Evolutionary conservation across 176 grass and related monocot genomes (phyloP), one percentile per base, ranked within the genome.

Genomic region (Triticum turgidum): DNA sequence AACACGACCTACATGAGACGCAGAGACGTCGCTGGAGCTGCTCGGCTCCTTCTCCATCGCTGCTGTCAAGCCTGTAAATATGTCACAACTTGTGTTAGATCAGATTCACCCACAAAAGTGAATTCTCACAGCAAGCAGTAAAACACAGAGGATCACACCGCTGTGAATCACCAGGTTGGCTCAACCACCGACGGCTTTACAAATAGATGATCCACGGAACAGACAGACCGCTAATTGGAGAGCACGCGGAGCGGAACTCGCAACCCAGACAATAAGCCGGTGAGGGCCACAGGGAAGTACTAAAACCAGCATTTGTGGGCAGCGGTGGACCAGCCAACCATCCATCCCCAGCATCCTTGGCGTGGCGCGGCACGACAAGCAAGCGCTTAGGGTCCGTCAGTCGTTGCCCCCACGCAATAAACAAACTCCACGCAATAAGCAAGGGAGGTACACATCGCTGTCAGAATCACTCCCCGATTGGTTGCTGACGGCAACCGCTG

Each of bases 41-140:
- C 79, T 86, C 3, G 34, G 67, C 54, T 92, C 88, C 67, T 58
- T 86, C 61, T 92, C 85, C 93, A 95, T 95, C 8, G 52, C 85
- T 13, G 47, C 62, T 83, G 62, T 38, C 54, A 12, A 45, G 87
- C 27, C 74, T 91, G 83, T 24, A 77, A 44, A 67, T 11, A 9
- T 6, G 54, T 59, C 15, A 27, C 18, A 51, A 27, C 13, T 18
- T 14, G 14, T 54, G 15, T 66, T 8, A 61, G 35, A 76, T 2
- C 35, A 29, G 9, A 80, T 68, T 61, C 5, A 5, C 2, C 22
- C 1, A 11, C 3, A 51, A 30, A 13, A 49, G 58, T 13, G 14
- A 6, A 27, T 77, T 11, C 4, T 49, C 5, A 15, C 65, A 74
- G 15, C 68, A 24, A 33, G 4, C 6, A 4, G 37, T 44, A 13